A percentile compares a stretch with the other conserved stretches of the same genome.
Evolutionary conservation across 2,329 filamentous ascomycete genomes (phyloP).

Genomic region (Trichoderma atrobrunneum): DNA sequence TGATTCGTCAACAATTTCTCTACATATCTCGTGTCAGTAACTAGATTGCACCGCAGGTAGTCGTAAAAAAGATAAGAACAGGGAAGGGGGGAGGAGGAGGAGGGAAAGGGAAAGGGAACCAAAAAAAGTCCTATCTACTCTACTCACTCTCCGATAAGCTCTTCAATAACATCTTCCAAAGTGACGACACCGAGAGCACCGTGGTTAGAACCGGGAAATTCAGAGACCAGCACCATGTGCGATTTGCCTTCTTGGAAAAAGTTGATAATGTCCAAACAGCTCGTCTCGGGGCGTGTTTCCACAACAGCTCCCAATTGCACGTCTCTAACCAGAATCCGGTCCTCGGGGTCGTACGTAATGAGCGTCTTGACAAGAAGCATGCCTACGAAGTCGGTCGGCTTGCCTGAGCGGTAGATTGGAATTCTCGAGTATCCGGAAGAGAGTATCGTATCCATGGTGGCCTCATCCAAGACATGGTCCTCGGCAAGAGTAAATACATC

Average conservation of each 20-base stretch:
- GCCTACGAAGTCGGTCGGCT: constrained; percentile 83
- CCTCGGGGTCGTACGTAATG: constrained; percentile 97
- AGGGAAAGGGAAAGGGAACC: background rate
- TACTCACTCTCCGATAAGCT: constrained; percentile 92
- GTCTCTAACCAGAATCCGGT: constrained; percentile 79
- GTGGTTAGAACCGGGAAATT: constrained; percentile 82
- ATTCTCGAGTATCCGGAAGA: constrained; percentile 95
- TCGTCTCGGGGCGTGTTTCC: constrained; percentile 91
- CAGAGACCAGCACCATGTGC: constrained; percentile 95
- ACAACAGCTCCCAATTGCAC: constrained; percentile 92
- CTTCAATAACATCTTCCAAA: constrained; percentile 96
- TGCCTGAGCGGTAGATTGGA: constrained; percentile 85
- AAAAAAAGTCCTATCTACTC: background rate
- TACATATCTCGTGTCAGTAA: constrained; percentile 35
- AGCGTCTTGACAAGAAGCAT: constrained; percentile 99
- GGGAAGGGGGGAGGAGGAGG: background rate
- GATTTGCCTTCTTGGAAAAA: constrained; percentile 99
- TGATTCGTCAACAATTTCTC: constrained; percentile 98
- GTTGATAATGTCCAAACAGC: constrained; percentile 97
- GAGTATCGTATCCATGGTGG: constrained; percentile 90
- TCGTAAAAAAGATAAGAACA: background rate
- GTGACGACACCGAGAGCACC: constrained; percentile 93
- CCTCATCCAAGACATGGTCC: constrained; percentile 86
- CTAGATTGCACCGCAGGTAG: background rate
- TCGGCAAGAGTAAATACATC: constrained; percentile 97